Percentiles rank a stretch among this genome's conserved stretches.
These are phyloP conservation scores for Sphagnum fallax DNA, from an alignment of 228 moss, liverwort and hornwort genomes.

Conservation along the genomic window DNA sequence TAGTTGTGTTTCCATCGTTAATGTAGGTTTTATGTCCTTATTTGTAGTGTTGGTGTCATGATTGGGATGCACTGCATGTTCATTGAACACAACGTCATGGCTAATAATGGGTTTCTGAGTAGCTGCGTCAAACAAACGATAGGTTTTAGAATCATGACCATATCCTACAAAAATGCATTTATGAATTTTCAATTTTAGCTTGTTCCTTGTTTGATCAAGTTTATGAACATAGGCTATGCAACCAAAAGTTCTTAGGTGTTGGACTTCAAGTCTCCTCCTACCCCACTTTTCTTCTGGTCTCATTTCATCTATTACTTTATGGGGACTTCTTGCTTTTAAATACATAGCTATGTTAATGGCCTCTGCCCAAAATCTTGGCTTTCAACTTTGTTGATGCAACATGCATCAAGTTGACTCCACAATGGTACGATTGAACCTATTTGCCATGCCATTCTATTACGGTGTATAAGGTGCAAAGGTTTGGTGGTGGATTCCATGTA, in stretches of 20 bases:
- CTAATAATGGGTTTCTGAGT: not conserved
- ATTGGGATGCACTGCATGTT: not conserved
- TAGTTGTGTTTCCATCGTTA: too few species aligned
- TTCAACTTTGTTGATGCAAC: not conserved
- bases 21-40: not conserved
- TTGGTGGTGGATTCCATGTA: not conserved
- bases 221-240: not conserved
- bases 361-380: slow-evolving; percentile 2
- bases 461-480: not conserved
- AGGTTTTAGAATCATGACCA: not conserved
- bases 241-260: not conserved
- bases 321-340: not conserved
- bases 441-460: slow-evolving; percentile 6
- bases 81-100: slow-evolving; percentile 5
- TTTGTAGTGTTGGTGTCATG: not conserved
- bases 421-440: slow-evolving; percentile 1
- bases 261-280: not conserved
- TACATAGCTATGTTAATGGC: not conserved
- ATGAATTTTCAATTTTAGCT: not conserved
- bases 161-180: slow-evolving; percentile 1
- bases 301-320: not conserved
- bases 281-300: not conserved
- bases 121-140: not conserved
- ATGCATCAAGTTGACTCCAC: not conserved
- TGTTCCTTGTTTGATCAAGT: not conserved